These are phyloP conservation scores for Fusarium sarcochroum DNA, from an alignment of 2,329 filamentous ascomycete genomes.

Conservation along the genomic window DNA sequence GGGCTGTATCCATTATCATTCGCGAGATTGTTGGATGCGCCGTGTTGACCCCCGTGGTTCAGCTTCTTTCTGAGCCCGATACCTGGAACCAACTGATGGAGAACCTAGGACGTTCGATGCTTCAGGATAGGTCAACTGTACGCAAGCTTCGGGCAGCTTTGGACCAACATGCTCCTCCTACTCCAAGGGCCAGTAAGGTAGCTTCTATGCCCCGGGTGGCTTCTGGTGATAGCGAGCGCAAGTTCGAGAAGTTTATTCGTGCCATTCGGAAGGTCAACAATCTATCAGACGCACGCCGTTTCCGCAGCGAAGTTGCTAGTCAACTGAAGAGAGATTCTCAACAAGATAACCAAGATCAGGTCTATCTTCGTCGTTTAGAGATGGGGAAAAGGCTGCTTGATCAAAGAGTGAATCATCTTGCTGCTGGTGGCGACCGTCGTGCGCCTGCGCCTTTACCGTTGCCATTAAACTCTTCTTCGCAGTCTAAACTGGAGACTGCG, in stretches of 20 bases:
- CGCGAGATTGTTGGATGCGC: constrained; percentile 94
- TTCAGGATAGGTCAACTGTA: constrained; percentile 96
- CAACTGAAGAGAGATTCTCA: constrained; percentile 89
- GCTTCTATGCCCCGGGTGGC: constrained; percentile 82
- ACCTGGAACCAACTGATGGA: constrained; percentile 98
- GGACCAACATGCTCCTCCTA: constrained; percentile 92
- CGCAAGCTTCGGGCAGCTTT: constrained; percentile 90
- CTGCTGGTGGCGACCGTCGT: constrained; percentile 72
- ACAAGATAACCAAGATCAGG: constrained; percentile 83
- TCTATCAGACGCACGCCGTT: constrained; percentile 90
- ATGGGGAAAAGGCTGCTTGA: constrained; percentile 93
- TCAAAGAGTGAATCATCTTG: constrained; percentile 87
- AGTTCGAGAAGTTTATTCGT: constrained; percentile 94
- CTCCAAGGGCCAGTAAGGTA: constrained; percentile 74
- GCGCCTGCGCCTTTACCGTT: constrained; percentile 45
- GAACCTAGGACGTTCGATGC: constrained; percentile 84
- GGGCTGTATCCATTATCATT: constrained; percentile 83
- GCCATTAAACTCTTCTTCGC: constrained; percentile 49
- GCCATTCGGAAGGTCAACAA: constrained; percentile 91
- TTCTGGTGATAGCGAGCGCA: constrained; percentile 88
- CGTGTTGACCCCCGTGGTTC: constrained; percentile 86
- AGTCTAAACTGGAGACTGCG: constrained; percentile 80
- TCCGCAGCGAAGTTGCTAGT: constrained; percentile 91
- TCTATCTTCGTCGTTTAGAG: constrained; percentile 90
- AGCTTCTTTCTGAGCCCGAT: constrained; percentile 89